phyloP scores from a whole-genome alignment of 441 rosid genomes.

The Gossypium aridum region DNA sequence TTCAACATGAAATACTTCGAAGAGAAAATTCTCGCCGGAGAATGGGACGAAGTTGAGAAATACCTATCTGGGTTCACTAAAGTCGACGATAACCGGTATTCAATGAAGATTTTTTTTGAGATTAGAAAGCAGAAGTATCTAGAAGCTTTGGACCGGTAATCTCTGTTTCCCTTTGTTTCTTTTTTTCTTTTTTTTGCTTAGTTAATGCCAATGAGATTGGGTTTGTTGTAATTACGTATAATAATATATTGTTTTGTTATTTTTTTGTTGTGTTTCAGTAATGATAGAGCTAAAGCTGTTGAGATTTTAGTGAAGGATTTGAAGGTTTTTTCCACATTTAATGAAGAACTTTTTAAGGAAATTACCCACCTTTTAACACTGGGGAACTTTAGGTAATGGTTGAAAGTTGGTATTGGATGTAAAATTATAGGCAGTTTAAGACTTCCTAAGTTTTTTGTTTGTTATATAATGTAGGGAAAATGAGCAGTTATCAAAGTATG shows the following conservation, averaged over 20 bases:
- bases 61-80: constrained; percentile 27
- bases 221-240: background rate
- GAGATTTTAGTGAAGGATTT: constrained; percentile 57
- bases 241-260: background rate
- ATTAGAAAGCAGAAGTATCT: constrained; percentile 28
- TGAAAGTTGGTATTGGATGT: background rate
- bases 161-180: background rate
- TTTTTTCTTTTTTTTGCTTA: background rate
- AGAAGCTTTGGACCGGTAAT: constrained; percentile 27
- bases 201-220: background rate
- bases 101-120: constrained; percentile 26
- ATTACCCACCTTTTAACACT: constrained; percentile 54
- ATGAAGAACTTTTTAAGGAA: constrained; percentile 56
- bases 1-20: constrained; percentile 20
- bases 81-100: constrained; percentile 23
- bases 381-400: constrained; percentile 45
- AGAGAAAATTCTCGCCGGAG: constrained; percentile 21
- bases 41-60: constrained; percentile 21
- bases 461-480: constrained; percentile 21
- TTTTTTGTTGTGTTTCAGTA: constrained; percentile 22
- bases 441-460: background rate
- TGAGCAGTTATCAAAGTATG: constrained; percentile 31
- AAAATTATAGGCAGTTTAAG: background rate
- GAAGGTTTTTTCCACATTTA: constrained; percentile 54
- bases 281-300: constrained; percentile 55